Base-by-base conservation (phyloP, 2,329 filamentous ascomycete species). In the Dryadomyces quercus-mongolicae region DNA sequence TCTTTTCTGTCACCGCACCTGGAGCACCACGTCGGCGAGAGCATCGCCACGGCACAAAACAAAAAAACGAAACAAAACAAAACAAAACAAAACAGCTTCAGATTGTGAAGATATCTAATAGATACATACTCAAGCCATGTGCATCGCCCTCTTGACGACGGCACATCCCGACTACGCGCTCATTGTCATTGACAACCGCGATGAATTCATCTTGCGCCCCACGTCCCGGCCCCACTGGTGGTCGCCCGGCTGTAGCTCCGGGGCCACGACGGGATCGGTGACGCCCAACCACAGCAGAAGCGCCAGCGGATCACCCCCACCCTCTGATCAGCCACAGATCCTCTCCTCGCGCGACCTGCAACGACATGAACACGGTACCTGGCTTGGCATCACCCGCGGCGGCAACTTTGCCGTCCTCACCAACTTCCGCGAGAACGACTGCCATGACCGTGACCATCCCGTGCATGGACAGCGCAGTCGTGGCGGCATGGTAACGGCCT, bases 111-210 rank as follows among this genome's bases (percentile, higher is more conserved):
- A 31, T 31, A n/a, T 31, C 25, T 4, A 31, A 31, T 31, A 31
- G 25, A 31, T 4, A 31, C 4, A 31, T 31, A 49, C 36, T 18
- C 46, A 18, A 67, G 51, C 55, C 36, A 91, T 91, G 86, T 91
- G 87, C 66, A 90, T 91, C 69, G 83, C 82, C 50, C 73, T 91
- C 48, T 72, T 88, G 56, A 88, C 86, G 25, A 91, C 86, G 18
- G 77, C 84, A 48, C 86, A 91, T 64, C 86, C 87, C 10, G 73
- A 78, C 60, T 91, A 91, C 68, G 77, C 84, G 25, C 74, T 91
- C 57, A 85, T 92, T 61, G 70, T 88, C 57, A 73, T 90, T 64
- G 81, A 90, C 70, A 92, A 92, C 67, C 80, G 87, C 61, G 87
- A 92, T 71, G 86, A 85, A 65, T 85, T 78, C 68, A 79, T 85